Conservation (phyloP, 2,329 filamentous ascomycete genomes). For the Ciborinia camelliae region DNA sequence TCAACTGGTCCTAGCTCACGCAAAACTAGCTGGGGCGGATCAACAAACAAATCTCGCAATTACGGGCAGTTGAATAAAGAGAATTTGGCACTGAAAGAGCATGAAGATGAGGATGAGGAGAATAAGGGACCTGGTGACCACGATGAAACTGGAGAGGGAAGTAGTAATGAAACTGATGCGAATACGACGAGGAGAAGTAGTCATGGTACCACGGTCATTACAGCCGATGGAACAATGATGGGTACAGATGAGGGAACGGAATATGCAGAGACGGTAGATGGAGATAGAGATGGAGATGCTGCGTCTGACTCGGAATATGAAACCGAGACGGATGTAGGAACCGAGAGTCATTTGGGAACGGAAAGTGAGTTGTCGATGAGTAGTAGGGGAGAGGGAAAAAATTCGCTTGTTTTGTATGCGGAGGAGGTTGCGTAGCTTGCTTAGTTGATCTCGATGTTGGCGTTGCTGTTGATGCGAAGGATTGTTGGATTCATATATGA, state of each 20-base stretch:
- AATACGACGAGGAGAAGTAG: conserved; percentile 36
- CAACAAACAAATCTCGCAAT: conserved; percentile 26
- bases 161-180: conserved; percentile 29
- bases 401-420: conserved; percentile 29
- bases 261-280: conserved; percentile 34
- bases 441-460: conserved; percentile 3
- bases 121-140: conserved; percentile 10
- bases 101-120: conserved; percentile 47
- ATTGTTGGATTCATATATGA: conserved; percentile 25
- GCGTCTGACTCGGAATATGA: conserved; percentile 20
- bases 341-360: conserved; percentile 9
- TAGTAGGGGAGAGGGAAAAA: conserved; percentile 17
- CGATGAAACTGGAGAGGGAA: conserved; percentile 21
- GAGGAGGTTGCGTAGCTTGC: conserved; percentile 24
- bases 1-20: conserved; percentile 50
- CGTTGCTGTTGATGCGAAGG: conserved; percentile 1
- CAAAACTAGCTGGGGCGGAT: conserved; percentile 68
- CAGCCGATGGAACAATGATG: conserved; percentile 27
- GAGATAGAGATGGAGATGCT: conserved; percentile 29
- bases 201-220: conserved; percentile 33
- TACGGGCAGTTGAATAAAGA: conserved; percentile 59
- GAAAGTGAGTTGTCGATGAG: conserved; percentile 16
- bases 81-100: conserved; percentile 60
- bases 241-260: conserved; percentile 34
- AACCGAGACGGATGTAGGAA: conserved; percentile 23